Conservation (phyloP, 2,329 filamentous ascomycete species). For the Grosmannia penicillata region DNA sequence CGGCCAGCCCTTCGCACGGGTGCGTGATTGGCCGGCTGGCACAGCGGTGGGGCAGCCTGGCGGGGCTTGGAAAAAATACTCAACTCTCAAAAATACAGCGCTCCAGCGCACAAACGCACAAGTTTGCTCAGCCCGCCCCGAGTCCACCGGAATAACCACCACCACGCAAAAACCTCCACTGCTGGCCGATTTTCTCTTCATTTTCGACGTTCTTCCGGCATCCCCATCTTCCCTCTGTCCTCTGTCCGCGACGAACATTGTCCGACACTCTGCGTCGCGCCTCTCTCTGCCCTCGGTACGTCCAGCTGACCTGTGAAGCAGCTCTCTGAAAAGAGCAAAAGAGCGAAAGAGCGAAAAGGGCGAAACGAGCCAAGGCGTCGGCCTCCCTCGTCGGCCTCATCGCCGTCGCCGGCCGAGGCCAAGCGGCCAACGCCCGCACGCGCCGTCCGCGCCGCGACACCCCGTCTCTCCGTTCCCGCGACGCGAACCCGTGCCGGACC, state of each 20-base stretch:
- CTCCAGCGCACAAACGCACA: conserved; percentile 2
- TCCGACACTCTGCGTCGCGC: background rate
- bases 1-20: too few species aligned
- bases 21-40: too few species aligned
- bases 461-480: background rate
- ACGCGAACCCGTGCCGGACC: too few species aligned
- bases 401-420: too few species aligned
- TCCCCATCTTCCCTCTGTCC: background rate
- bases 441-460: background rate
- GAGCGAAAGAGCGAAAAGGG: too few species aligned
- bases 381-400: too few species aligned
- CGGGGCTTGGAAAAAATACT: conserved; percentile 1
- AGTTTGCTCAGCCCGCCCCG: conserved; percentile 1
- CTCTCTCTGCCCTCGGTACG: background rate
- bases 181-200: conserved; percentile 1
- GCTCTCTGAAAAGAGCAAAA: too few species aligned
- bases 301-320: too few species aligned
- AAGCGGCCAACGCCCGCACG: too few species aligned
- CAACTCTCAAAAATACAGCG: background rate
- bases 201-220: conserved; percentile 2
- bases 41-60: too few species aligned
- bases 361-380: too few species aligned
- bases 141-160: conserved; percentile 4
- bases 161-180: conserved; percentile 3
- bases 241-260: background rate